Evolutionary conservation across 768 basidiomycete species (phyloP), one percentile per base, ranked within the genome.

Genomic region (Epithele typhae): DNA sequence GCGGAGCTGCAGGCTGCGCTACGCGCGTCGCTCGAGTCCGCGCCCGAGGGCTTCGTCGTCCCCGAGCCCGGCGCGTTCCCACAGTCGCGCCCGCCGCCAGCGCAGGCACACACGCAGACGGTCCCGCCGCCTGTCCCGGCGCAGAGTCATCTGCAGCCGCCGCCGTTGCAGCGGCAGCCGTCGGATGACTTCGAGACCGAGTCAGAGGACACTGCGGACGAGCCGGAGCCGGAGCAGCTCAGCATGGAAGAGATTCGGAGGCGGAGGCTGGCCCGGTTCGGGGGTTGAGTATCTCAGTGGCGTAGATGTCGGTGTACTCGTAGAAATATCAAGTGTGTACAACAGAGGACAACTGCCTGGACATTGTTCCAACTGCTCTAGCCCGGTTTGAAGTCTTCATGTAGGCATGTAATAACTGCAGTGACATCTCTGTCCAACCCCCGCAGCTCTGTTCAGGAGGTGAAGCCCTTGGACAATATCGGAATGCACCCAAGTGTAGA

Each of bases 1-100:
- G 80, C 78, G 19, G 84, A 88, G 56, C 67, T 95, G 37, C 92
- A 94, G 65, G 92, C 91, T 10, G 92, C 92, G 4, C 70, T 95
- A 39, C 82, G 72, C 59, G 92, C 90, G 2, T 92, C 91, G 30
- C 69, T 94, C 51, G 84, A 86, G 59, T 69, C 69, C 34, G 62
- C 81, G 18, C 82, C 86, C 1, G 64, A 66, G 33, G 83, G 73
- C 24, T 82, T 71, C 67, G 51, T 53, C 21, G 42, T 68, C 11
- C 67, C 68, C 17, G 43, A 53, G 45, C 52, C 66, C 3, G 55
- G 59, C 19, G 53, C 55, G 7, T 8, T 6, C 6, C 35, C 35
- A 9, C 46, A 48, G 25, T 25, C 48, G 17, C 49, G 51, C 17
- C 24, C 46, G 22, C 10, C 33, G 3, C 19, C 46, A 6, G 39